Base-by-base conservation (phyloP, 129 eudicot genomes). In the Flaveria sonorensis region DNA sequence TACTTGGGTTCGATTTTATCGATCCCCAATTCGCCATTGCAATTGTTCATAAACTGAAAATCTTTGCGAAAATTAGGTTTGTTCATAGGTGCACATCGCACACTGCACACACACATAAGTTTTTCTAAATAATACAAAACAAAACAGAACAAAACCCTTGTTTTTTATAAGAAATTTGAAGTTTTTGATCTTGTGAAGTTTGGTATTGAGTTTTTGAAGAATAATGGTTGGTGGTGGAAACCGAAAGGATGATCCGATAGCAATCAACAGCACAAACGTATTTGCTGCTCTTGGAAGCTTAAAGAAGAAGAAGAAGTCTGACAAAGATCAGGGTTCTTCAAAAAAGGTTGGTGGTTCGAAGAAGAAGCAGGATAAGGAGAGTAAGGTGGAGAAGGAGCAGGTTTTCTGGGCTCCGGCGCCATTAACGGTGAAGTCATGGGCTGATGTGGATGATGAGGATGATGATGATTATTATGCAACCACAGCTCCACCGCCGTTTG, bases 361-460 rank as follows among this genome's bases (percentile, higher is more conserved):
- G 80, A 88, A 84, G 74, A 80, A 82, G 77, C 74, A 62, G 71
- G 88, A 79, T 20, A 76, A 83, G 65, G 79, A 63, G 75, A 75
- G 59, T 30, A 85, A 85, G 80, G 81, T 39, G 63, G 85, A 85
- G 57, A 81, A 87, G 81, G 83, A 87, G 78, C 87, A 70, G 86
- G 87, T 92, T 23, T 83, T 78, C 70, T 92, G 97, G 97, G 91
- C 92, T 59, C 96, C 96, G 3, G 87, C 93, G 0, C 91, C 89
- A 1, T 60, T 92, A 67, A 88, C 84, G 1, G 84, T 76, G 16
- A 89, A 86, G 71, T 92, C 97, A 2, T 92, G 97, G 97, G 97
- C 96, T 39, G 97, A 92, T 83, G 97, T 92, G 4, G 97, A 92
- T 55, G 97, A 92, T 75, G 97, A 92, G 51, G 97, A 92, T 81